Conservation (phyloP, 352 stramenopile species). For the Phytophthora meadii region DNA sequence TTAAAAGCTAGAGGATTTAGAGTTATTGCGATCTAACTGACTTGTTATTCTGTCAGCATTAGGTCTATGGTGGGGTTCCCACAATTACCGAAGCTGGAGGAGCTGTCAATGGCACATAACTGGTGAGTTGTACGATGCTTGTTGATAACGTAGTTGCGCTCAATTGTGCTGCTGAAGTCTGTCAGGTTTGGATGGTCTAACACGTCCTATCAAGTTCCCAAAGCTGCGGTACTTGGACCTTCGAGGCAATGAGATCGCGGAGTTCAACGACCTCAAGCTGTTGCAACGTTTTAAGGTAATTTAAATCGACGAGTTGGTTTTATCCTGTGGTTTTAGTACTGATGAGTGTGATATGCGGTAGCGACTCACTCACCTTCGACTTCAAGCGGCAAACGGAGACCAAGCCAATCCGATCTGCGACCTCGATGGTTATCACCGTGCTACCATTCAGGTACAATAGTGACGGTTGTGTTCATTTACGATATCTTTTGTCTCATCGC, state of each 20-base stretch:
- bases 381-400: constrained; percentile 62
- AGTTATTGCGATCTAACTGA: constrained; percentile 1
- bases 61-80: constrained; percentile 64
- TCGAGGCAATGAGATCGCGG: constrained; percentile 65
- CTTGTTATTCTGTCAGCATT: constrained; percentile 41
- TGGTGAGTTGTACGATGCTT: constrained; percentile 30
- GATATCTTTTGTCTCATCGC: neutral
- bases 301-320: neutral
- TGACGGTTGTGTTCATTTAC: neutral
- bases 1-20: neutral
- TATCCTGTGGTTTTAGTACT: neutral
- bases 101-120: constrained; percentile 83
- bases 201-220: constrained; percentile 74
- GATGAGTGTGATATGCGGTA: constrained; percentile 20
- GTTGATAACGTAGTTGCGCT: neutral
- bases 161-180: constrained; percentile 39
- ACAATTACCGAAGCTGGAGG: constrained; percentile 63
- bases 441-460: constrained; percentile 44
- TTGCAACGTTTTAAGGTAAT: constrained; percentile 69
- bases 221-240: constrained; percentile 77
- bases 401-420: constrained; percentile 74
- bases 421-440: constrained; percentile 63
- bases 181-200: constrained; percentile 54
- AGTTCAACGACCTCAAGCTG: constrained; percentile 42
- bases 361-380: constrained; percentile 61